Evolutionary conservation across 352 stramenopile species (phyloP), one percentile per base, ranked within the genome.

Genomic region (Phytophthora macrochlamydospora): DNA sequence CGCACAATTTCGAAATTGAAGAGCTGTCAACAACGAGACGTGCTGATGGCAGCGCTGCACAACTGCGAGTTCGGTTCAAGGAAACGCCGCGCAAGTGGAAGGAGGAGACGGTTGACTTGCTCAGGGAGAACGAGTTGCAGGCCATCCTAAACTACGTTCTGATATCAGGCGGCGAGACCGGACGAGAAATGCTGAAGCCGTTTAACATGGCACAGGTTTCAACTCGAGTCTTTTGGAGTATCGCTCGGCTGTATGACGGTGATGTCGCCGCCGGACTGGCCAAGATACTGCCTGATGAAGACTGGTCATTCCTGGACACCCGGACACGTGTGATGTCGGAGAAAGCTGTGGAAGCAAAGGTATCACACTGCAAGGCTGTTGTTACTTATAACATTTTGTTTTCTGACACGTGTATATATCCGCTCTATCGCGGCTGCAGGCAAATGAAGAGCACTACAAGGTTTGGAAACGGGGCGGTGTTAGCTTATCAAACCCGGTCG

Each of bases 121-220:
- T 96, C 13, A 82, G 92, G 60, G 73, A 69, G 3, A 56, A 85
- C 7, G 87, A 93, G 56, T 58, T 96, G 29, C 80, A 83, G 28
- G 85, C 87, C 0, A 79, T 85, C 56, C 57, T 96, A 62, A 93
- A 96, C 59, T 95, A 95, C 64, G 85, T 95, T 18, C 68, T 95
- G 50, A 63, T 95, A 32, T 92, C 84, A 31, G 81, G 83, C 7
- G 87, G 85, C 8, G 89, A 94, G 54, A 92, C 85, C 30, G 87
- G 86, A 1, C 76, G 73, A 18, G 89, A 96, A 57, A 95, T 95
- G 89, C 83, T 96, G 56, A 96, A 96, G 72, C 87, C 87, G 7
- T 96, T 96, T 59, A 96, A 96, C 62, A 96, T 96, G 89, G 89
- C 89, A 1, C 87, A 96, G 58, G 74, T 77, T 4, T 96, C 89